Evolutionary conservation across 345 rosid species (phyloP), one percentile per base, ranked within the genome.

Genomic region (Arabis alpina): DNA sequence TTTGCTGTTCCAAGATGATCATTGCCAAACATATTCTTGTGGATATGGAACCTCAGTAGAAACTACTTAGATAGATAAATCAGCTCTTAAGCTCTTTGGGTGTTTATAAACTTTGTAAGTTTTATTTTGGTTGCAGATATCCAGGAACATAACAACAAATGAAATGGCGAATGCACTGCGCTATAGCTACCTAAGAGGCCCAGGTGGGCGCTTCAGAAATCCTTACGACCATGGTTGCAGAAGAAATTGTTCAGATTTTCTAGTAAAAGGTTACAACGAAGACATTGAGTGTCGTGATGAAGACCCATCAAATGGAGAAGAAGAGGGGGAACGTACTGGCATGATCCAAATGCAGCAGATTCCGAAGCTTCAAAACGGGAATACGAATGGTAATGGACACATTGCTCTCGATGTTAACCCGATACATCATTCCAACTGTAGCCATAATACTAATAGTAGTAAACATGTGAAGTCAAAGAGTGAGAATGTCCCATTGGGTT

Each of bases 131-230:
- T 68, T 9, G 50, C 80, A 94, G 98, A 94, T 94, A 73, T 84
- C 97, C 44, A 89, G 87, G 68, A 94, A 94, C 68, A 83, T 94
- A 78, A 94, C 98, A 52, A 89, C 99, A 27, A 91, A 94, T 66
- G 99, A 94, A 84, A 88, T 92, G 93, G 98, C 96, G 54, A 94
- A 94, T 45, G 82, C 79, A 25, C 60, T 89, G 82, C 96, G 98
- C 4, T 94, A 92, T 70, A 89, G 92, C 85, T 92, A 94, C 83
- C 89, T 94, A 6, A 87, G 83, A 78, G 92, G 93, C 39, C 84
- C 93, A 11, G 86, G 88, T n/a, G 98, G 98, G 60, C 84, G 80
- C 65, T 92, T 94, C 82, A 86, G 96, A 77, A 94, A 94, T 72
- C 96, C 99, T 2, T 94, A 86, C 37, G 99, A 94, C 72, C 92